Evolutionary conservation across 139 green algal genomes (phyloP).

Genomic region (Micromonas commoda): DNA sequence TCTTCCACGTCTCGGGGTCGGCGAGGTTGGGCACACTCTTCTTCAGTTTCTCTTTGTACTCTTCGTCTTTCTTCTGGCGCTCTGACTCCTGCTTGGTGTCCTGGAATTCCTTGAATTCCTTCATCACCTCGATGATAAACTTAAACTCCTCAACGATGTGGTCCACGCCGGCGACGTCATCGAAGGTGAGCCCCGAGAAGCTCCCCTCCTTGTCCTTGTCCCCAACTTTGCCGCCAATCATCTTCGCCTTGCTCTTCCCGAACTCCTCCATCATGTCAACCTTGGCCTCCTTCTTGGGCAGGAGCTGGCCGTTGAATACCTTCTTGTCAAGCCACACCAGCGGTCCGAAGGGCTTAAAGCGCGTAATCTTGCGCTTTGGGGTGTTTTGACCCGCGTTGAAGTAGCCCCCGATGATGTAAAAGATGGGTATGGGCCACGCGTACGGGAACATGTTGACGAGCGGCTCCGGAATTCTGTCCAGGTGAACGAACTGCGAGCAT

Average conservation of each 20-base stretch:
- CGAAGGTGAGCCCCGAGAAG: slow-evolving; percentile 40
- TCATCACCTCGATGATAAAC: slow-evolving; percentile 67
- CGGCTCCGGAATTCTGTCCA: background rate
- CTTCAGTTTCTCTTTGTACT: too few species aligned
- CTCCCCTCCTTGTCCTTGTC: background rate
- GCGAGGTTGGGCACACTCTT: too few species aligned
- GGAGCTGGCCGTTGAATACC: background rate
- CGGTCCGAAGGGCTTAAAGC: too few species aligned
- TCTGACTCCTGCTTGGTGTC: too few species aligned
- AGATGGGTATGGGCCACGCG: background rate
- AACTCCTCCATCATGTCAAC: background rate
- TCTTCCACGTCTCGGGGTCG: too few species aligned
- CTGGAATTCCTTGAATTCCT: slow-evolving; percentile 40
- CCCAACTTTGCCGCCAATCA: background rate
- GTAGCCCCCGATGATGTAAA: background rate
- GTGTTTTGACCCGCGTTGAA: background rate
- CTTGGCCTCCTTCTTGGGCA: background rate
- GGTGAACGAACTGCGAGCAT: background rate
- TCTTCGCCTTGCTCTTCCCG: slow-evolving; percentile 13
- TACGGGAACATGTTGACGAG: background rate
- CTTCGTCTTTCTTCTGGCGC: too few species aligned
- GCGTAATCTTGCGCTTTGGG: too few species aligned
- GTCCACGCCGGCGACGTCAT: slow-evolving; percentile 65
- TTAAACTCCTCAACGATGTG: slow-evolving; percentile 71
- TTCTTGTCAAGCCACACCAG: background rate